Evolutionary conservation across 2,329 filamentous ascomycete genomes (phyloP), one percentile per base, ranked within the genome.

Genomic region (Penicillium occitanis): DNA sequence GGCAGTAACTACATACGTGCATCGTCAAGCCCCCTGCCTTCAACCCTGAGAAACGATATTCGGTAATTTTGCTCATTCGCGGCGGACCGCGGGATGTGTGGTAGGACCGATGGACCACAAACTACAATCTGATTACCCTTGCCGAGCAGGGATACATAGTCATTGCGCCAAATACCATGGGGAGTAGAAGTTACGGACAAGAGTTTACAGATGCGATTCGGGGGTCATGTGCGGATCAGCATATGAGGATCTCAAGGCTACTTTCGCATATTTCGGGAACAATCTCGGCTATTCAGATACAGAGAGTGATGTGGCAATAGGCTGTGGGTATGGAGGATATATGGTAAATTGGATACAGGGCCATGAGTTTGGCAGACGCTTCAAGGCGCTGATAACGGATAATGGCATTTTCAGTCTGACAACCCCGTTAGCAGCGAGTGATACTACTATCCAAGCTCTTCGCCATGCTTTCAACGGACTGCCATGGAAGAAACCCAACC

Each of bases 361-460:
- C n/a, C 53, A 57, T 40, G n/a, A 22, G 0, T 37, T 57, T 11
- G 53, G 53, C 11, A 61, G 28, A 50, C 30, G 1, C 25, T 48
- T 61, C 59, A 48, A 35, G 28, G 28, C 42, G 17, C 17, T 61
- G 11, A 17, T 57, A 22, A 37, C 53, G 4, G 33, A 37, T 57
- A 57, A 37, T 5, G 59, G 42, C 42, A 61, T 61, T 11, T 61
- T 61, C 25, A 37, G 59, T n/a, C 3, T 50, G 59, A 61, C 11
- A 37, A 61, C n/a, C 22, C 28, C 48, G 10, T 33, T 48, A 8
- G 42, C 58, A 48, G 40, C 14, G 6, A 48, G 58, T 61, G n/a
- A 61, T 35, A 17, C 42, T 19, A 44, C 17, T 19, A 25, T 48
- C 5, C 28, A 48, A 61, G 28, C 11, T 61, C n/a, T 61, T 11